phyloP scores from a whole-genome alignment of 2,329 filamentous ascomycete genomes.

The Talaromyces amestolkiae region DNA sequence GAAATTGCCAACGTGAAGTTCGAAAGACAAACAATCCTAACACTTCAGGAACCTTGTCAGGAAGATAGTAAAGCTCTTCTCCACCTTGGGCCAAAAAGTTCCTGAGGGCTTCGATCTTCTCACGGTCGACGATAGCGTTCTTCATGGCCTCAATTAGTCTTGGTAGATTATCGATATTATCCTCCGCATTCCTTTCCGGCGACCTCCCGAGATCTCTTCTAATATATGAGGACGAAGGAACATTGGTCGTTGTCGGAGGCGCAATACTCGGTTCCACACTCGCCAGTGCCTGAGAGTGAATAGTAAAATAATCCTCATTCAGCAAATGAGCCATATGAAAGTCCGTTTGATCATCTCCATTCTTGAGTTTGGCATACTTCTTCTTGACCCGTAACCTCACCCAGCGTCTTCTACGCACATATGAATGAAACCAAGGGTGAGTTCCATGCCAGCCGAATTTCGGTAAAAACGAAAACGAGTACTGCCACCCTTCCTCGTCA shows the following conservation, averaged over 20 bases:
- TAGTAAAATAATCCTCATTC: conserved; percentile 75
- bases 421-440: conserved; percentile 88
- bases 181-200: conserved; percentile 45
- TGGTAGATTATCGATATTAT: conserved; percentile 63
- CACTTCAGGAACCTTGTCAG: conserved; percentile 74
- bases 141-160: conserved; percentile 68
- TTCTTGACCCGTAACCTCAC: conserved; percentile 73
- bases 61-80: conserved; percentile 72
- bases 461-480: conserved; percentile 80
- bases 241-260: conserved; percentile 7
- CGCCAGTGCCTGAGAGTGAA: conserved; percentile 57
- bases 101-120: conserved; percentile 81
- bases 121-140: conserved; percentile 74
- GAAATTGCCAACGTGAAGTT: conserved; percentile 73
- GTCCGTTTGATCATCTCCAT: conserved; percentile 33
- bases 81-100: conserved; percentile 76
- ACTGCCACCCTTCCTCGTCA: conserved; percentile 93
- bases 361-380: conserved; percentile 28
- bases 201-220: conserved; percentile 42
- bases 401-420: conserved; percentile 88
- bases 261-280: conserved; percentile 44
- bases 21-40: conserved; percentile 89
- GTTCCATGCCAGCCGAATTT: conserved; percentile 82
- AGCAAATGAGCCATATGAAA: conserved; percentile 59
- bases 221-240: conserved; percentile 28